Base-by-base conservation (phyloP, 805 yeast species). In the Yamadazyma nakazawae region DNA sequence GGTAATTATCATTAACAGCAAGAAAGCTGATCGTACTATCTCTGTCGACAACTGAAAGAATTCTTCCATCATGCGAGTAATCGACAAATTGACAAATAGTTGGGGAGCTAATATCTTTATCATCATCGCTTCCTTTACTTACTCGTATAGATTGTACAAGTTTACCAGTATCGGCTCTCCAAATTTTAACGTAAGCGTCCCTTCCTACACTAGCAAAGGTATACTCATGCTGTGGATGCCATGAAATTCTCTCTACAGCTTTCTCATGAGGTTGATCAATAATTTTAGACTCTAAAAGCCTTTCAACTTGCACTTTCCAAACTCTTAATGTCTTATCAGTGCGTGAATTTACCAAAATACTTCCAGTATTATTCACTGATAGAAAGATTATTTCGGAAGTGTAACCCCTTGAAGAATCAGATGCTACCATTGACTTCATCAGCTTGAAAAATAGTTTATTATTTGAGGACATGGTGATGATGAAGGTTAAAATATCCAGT, bases 161-260 rank as follows among this genome's bases (percentile, higher is more conserved):
- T 13, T 54, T 53, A 8, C 77, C 78, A 30, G 57, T 58, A 19
- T 59, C 54, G 35, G 74, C 75, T 18, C 55, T 51, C 83, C 84
- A 76, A 25, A 78, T 49, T 52, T 75, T 74, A 32, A 81, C 62
- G 37, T 50, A 54, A 11, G 67, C 66, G 53, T 79, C 85, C 25
- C 68, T 54, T 5, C 80, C 80, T 31, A 76, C 80, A 5, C 78
- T 66, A 2, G 76, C 81, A 44, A 81, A 65, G 11, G 66, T 54
- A 36, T 66, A 66, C 25, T 79, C 78, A 25, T 67, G 57, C 16
- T 57, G 56, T 0, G 85, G 83, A 40, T 74, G 65, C 83, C 83
- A 81, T 2, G 72, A 54, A 8, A 81, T 48, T 18, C 68, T 50
- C 44, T 70, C 74, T 17, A 75, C 74, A 1, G 69, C 54, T 40